phyloP scores from a whole-genome alignment of 2,329 filamentous ascomycete species.

The Fusarium cicatricum region DNA sequence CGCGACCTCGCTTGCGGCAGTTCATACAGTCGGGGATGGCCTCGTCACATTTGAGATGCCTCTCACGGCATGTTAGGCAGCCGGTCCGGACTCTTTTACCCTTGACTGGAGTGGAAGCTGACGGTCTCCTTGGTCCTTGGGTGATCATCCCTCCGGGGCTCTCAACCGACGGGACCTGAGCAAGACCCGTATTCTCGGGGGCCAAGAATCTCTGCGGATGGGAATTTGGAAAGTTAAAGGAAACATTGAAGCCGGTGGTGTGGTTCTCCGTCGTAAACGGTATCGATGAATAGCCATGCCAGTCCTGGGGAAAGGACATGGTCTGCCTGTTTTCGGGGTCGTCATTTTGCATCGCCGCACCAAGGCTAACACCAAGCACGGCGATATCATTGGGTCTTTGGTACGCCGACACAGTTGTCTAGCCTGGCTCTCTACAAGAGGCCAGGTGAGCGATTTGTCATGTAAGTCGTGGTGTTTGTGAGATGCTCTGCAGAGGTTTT shows the following conservation, averaged over 20 bases:
- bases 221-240: constrained; percentile 10
- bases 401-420: constrained; percentile 25
- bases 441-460: constrained; percentile 15
- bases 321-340: constrained; percentile 26
- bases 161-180: constrained; percentile 12
- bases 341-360: constrained; percentile 41
- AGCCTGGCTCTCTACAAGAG: constrained; percentile 15
- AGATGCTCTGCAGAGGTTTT: too few relatives aligned
- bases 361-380: constrained; percentile 30
- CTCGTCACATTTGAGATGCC: constrained; percentile 93
- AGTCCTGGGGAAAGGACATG: constrained; percentile 20
- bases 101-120: constrained; percentile 33
- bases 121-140: constrained; percentile 10
- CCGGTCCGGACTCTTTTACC: constrained; percentile 88
- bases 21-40: constrained; percentile 72
- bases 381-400: constrained; percentile 29
- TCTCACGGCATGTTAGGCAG: constrained; percentile 87
- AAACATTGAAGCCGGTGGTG: constrained; percentile 2
- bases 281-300: constrained; percentile 23
- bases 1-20: constrained; percentile 85
- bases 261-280: constrained; percentile 11
- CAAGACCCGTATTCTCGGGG: constrained; percentile 17
- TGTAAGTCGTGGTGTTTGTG: background rate
- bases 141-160: constrained; percentile 21
- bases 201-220: constrained; percentile 6